phyloP scores from a whole-genome alignment of 257 asterid species.

The Fraxinus cuspidata region DNA sequence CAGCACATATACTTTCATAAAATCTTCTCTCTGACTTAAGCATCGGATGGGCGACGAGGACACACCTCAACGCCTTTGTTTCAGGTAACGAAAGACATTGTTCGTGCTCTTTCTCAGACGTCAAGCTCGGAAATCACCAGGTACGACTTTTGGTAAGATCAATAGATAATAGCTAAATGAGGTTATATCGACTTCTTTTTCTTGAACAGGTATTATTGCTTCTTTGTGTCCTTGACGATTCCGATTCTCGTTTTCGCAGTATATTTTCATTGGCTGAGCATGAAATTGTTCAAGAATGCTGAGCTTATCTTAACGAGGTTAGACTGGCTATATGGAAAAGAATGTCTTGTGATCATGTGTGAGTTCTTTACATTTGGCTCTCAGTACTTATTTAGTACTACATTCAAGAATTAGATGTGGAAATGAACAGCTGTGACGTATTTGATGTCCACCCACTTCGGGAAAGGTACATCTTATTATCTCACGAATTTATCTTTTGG shows the following conservation, averaged over 20 bases:
- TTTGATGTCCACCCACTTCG: background rate
- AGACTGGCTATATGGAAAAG: too few relatives aligned
- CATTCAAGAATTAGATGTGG: background rate
- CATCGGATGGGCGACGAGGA: too few relatives aligned
- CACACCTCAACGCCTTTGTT: too few relatives aligned
- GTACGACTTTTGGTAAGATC: too few relatives aligned
- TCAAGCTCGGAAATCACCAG: too few relatives aligned
- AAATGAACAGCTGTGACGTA: background rate
- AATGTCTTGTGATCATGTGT: background rate
- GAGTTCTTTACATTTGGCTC: background rate
- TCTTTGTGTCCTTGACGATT: conserved; percentile 68
- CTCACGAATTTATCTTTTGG: background rate
- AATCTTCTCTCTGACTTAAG: too few relatives aligned
- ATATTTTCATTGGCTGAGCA: conserved; percentile 82
- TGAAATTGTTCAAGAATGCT: conserved; percentile 94
- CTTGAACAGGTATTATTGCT: conserved; percentile 74
- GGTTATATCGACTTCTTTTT: background rate
- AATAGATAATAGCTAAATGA: too few relatives aligned
- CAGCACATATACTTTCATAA: too few relatives aligned
- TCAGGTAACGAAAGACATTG: too few relatives aligned
- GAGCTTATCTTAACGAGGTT: conserved; percentile 6
- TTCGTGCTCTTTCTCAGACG: too few relatives aligned
- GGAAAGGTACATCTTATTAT: background rate
- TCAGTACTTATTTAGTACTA: background rate
- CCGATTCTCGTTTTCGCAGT: conserved; percentile 63